A percentile compares a stretch with the other conserved stretches of the same genome.
Evolutionary conservation across 495 filamentous ascomycete species (phyloP).

Genomic region (Penicillium canariense): DNA sequence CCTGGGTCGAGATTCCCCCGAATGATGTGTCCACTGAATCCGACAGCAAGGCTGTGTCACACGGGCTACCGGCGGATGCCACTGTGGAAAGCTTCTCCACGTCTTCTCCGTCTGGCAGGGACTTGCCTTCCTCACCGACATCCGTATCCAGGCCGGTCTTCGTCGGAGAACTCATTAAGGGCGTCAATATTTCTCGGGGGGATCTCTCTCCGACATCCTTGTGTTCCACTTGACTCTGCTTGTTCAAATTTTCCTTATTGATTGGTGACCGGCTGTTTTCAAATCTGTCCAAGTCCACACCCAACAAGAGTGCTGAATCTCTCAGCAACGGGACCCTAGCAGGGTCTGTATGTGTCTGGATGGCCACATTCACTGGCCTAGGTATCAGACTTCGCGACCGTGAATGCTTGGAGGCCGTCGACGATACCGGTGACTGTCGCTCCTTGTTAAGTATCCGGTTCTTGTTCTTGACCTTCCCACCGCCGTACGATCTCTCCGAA

Average conservation of each 20-base stretch:
- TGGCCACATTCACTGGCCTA: slow-evolving; percentile 6
- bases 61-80: slow-evolving; percentile 13
- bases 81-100: slow-evolving; percentile 13
- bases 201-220: background rate
- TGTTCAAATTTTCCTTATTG: too few relatives aligned
- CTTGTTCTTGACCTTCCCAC: background rate
- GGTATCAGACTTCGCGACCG: slow-evolving; percentile 11
- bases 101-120: background rate
- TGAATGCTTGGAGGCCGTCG: background rate
- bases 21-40: background rate
- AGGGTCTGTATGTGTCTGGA: background rate
- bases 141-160: background rate
- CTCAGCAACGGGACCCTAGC: background rate
- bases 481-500: slow-evolving; percentile 11
- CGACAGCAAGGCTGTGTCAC: slow-evolving; percentile 3
- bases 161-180: background rate
- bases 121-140: background rate
- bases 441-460: background rate
- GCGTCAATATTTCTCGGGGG: background rate
- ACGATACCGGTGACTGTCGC: background rate
- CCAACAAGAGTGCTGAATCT: background rate
- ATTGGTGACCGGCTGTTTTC: background rate
- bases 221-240: background rate
- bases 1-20: background rate
- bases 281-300: background rate